These are phyloP conservation scores for Penicillium fimorum DNA, from an alignment of 495 filamentous ascomycete genomes.

Conservation along the genomic window DNA sequence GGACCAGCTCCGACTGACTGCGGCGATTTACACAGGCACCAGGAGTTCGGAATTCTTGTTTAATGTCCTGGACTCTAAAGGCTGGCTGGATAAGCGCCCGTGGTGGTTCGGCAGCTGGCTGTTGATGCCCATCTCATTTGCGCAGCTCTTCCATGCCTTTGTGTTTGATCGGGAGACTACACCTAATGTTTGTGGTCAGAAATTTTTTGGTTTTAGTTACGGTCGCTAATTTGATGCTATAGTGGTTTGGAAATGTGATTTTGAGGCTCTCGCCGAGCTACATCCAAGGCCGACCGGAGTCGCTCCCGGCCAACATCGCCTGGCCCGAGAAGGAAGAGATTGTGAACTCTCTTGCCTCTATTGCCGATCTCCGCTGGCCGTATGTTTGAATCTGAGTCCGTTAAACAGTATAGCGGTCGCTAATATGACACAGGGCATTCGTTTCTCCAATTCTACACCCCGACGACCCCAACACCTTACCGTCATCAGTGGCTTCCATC, in stretches of 20 bases:
- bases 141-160: constrained; percentile 87
- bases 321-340: constrained; percentile 80
- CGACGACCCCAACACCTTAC: constrained; percentile 58
- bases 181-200: constrained; percentile 50
- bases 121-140: constrained; percentile 86
- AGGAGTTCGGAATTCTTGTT: constrained; percentile 83
- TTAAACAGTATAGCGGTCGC: neutral
- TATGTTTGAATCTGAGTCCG: constrained; percentile 41
- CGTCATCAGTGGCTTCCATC: constrained; percentile 61
- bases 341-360: constrained; percentile 74
- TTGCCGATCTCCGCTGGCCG: constrained; percentile 83
- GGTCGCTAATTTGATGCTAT: constrained; percentile 14
- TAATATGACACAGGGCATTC: constrained; percentile 54
- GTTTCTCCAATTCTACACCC: constrained; percentile 88
- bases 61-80: constrained; percentile 76
- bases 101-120: constrained; percentile 97
- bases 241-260: constrained; percentile 72
- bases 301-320: constrained; percentile 59
- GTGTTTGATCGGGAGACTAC: constrained; percentile 91
- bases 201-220: neutral
- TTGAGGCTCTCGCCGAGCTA: constrained; percentile 74
- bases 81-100: constrained; percentile 71
- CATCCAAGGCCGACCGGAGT: constrained; percentile 67
- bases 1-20: constrained; percentile 72
- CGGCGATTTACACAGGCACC: constrained; percentile 75